phyloP scores from a whole-genome alignment of 495 filamentous ascomycete genomes.

The Neurospora intermedia region DNA sequence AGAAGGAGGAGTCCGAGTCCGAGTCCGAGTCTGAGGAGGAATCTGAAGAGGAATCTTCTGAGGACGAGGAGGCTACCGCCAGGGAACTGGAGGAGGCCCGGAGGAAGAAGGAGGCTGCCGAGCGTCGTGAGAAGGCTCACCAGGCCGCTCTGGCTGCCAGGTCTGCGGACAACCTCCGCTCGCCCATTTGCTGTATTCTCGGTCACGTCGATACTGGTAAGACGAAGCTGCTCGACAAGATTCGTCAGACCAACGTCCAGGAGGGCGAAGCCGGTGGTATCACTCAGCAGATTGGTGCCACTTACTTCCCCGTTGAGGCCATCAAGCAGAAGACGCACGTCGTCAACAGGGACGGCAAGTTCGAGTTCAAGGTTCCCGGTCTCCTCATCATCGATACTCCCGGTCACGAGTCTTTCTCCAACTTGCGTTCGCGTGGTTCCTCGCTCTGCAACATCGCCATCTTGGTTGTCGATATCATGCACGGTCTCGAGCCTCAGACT shows the following conservation, averaged over 20 bases:
- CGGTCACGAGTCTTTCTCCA: conserved; percentile 99
- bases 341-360: conserved; percentile 79
- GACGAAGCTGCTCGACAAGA: conserved; percentile 97
- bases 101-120: conserved; percentile 82
- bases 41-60: conserved; percentile 44
- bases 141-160: conserved; percentile 85
- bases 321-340: conserved; percentile 84
- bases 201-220: conserved; percentile 99
- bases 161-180: conserved; percentile 88
- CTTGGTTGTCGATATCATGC: conserved; percentile 99
- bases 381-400: conserved; percentile 97
- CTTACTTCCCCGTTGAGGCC: conserved; percentile 96
- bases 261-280: conserved; percentile 99
- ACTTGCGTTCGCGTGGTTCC: conserved; percentile 88
- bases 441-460: conserved; percentile 99
- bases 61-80: conserved; percentile 61
- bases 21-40: conserved; percentile 23
- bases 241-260: conserved; percentile 97
- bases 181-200: conserved; percentile 98
- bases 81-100: conserved; percentile 56
- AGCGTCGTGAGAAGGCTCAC: conserved; percentile 75
- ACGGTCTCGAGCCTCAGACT: conserved; percentile 96
- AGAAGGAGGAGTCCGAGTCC: conserved; percentile 14
- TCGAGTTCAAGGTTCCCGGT: conserved; percentile 97
- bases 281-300: conserved; percentile 99